Conservation (phyloP, 2,329 filamentous ascomycete species). For the Trichophyton benhamiae region DNA sequence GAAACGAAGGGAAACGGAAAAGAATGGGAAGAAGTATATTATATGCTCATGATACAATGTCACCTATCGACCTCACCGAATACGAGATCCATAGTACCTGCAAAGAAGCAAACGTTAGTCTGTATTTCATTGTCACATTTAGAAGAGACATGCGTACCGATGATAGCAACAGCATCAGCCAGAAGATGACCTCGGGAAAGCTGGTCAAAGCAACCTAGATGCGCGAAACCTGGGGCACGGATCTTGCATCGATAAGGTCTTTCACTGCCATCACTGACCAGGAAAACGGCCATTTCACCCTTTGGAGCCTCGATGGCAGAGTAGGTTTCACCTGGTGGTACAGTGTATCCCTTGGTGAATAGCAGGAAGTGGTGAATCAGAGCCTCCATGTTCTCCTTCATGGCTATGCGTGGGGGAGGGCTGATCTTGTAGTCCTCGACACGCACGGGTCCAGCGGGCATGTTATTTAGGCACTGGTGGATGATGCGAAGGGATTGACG, state of each 20-base stretch:
- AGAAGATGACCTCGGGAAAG: conserved; percentile 82
- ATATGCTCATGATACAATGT: conserved; percentile 9
- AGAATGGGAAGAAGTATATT: conserved; percentile 3
- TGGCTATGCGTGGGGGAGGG: conserved; percentile 86
- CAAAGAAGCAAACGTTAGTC: conserved; percentile 7
- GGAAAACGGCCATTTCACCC: conserved; percentile 96
- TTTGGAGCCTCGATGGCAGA: conserved; percentile 98
- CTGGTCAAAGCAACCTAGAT: conserved; percentile 88
- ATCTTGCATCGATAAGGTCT: conserved; percentile 97
- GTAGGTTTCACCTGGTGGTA: conserved; percentile 96
- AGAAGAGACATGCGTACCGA: conserved; percentile 40
- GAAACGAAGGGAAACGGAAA: background rate
- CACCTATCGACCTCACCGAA: conserved; percentile 58
- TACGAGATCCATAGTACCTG: conserved; percentile 68
- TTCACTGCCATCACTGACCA: conserved; percentile 93
- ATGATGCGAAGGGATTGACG: conserved; percentile 96
- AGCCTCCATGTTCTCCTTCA: conserved; percentile 99
- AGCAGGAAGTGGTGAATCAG: conserved; percentile 98
- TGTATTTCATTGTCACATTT: background rate
- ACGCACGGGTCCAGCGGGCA: conserved; percentile 85
- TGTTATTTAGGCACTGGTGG: conserved; percentile 97
- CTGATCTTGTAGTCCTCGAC: conserved; percentile 99
- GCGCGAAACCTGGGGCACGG: conserved; percentile 89
- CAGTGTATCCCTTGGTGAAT: conserved; percentile 95
- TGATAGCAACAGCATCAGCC: conserved; percentile 92